A percentile compares a stretch with the other conserved stretches of the same genome.
These are phyloP conservation scores for Populus davidiana DNA, from an alignment of 345 rosid genomes.

Conservation along the genomic window DNA sequence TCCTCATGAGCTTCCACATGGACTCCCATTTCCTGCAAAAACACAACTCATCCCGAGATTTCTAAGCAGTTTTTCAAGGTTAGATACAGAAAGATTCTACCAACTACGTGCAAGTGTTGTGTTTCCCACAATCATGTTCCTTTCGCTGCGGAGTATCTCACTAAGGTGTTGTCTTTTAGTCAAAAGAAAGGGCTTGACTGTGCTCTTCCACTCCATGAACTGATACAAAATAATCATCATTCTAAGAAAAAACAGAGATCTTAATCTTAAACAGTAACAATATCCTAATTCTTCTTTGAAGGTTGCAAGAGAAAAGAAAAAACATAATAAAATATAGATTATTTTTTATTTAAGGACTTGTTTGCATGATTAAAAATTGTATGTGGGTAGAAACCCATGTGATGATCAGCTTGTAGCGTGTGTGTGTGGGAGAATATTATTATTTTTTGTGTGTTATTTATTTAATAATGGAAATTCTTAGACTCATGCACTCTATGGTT, in stretches of 20 bases:
- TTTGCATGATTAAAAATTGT: too few species aligned
- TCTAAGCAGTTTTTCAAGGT: not conserved
- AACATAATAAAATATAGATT: too few species aligned
- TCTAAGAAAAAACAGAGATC: too few species aligned
- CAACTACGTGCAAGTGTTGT: constrained; percentile 8
- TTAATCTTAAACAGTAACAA: too few species aligned
- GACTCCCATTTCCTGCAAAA: constrained; percentile 5
- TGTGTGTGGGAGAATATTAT: too few species aligned
- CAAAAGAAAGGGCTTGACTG: not conserved
- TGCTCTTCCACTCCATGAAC: not conserved
- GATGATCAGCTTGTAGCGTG: not conserved
- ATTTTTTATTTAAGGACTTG: too few species aligned
- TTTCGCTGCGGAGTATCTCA: constrained; percentile 21
- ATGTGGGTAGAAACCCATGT: too few species aligned
- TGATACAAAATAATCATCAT: too few species aligned
- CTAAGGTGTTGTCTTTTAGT: constrained; percentile 4
- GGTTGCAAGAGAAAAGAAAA: too few species aligned
- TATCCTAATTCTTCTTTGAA: too few species aligned
- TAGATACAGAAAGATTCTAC: constrained; percentile 27
- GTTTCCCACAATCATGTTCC: not conserved
- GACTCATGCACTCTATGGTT: not conserved
- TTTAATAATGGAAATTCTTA: not conserved
- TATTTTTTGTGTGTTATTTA: too few species aligned
- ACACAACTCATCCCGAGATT: constrained; percentile 4
- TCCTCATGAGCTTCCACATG: constrained; percentile 18